Evolutionary conservation across 345 rosid genomes (phyloP), one percentile per base, ranked within the genome.

Genomic region (Raphanus sativus): DNA sequence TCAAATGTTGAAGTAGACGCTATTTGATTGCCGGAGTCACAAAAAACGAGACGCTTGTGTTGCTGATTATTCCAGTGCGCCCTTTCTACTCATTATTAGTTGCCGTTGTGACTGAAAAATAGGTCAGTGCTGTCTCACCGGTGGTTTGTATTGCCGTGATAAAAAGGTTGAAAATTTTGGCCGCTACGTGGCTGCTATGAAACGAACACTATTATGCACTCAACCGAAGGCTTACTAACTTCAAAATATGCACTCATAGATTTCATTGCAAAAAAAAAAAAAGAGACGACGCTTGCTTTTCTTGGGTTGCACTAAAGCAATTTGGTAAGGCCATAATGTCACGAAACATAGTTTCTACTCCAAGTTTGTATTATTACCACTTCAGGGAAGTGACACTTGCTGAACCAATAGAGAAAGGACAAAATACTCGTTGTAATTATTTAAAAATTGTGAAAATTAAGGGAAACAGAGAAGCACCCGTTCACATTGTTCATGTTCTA

Each of bases 291-390:
- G 61, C 33, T 60, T 13, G 2, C 1, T 12, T 58, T 70, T 54
- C 75, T 77, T 77, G 45, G 60, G 54, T 63, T 70, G 42, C 80
- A 70, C 71, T 54, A 56, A 69, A 61, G 80, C 10, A 58, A 70
- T 33, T 52, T 45, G 40, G 67, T 32, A 60, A 33, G 21, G 74
- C 62, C 74, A 10, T 77, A 16, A 77, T 71, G 65, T 40, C 67
- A 71, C 61, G 54, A 77, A 65, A 65, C 76, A 77, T 62, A 1
- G 71, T 29, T 77, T 71, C 68, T 71, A 71, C 76, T 77, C 65
- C 76, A 77, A 77, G 76, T 71, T 67, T 77, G 81, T 25, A 40
- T 64, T 70, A 77, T 77, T 71, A 77, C 70, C 67, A 70, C 67
- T 70, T 55, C 1, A 63, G 69, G 45, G 70, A 70, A 62, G 66